These are phyloP conservation scores for Penicillium nucicola DNA, from an alignment of 495 filamentous ascomycete species.

Conservation along the genomic window DNA sequence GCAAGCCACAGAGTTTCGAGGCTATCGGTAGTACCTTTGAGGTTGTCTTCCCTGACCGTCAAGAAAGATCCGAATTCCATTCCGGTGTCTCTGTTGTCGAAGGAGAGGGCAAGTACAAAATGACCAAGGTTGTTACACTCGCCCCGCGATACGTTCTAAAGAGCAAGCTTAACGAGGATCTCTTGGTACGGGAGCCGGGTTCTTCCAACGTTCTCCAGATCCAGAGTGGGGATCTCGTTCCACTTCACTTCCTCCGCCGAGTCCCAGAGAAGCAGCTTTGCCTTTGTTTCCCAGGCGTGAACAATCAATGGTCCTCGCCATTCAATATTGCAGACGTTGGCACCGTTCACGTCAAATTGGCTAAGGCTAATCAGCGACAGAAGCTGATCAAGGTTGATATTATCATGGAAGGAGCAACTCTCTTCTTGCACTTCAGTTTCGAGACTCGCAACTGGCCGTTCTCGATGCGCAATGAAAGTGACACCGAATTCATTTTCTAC, in stretches of 20 bases:
- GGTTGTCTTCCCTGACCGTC: conserved; percentile 70
- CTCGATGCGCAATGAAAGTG: conserved; percentile 96
- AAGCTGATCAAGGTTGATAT: conserved; percentile 84
- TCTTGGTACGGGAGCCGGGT: conserved; percentile 83
- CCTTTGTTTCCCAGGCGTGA: conserved; percentile 89
- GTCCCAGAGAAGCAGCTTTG: conserved; percentile 81
- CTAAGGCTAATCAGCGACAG: conserved; percentile 84
- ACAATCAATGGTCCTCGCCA: conserved; percentile 97
- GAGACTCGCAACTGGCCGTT: conserved; percentile 97
- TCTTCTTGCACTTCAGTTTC: conserved; percentile 86
- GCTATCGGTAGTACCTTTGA: conserved; percentile 93
- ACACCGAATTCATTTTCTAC: conserved; percentile 92
- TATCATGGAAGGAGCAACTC: conserved; percentile 84
- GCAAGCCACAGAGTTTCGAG: conserved; percentile 95
- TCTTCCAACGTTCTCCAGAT: conserved; percentile 78
- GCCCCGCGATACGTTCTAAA: conserved; percentile 91
- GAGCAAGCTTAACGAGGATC: conserved; percentile 83
- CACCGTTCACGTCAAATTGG: conserved; percentile 87
- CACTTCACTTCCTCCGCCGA: conserved; percentile 82
- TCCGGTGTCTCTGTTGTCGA: conserved; percentile 83
- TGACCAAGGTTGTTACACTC: conserved; percentile 93
- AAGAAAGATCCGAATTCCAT: conserved; percentile 77
- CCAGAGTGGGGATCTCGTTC: conserved; percentile 70
- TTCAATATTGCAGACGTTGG: conserved; percentile 96
- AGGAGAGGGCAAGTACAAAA: conserved; percentile 94